Evolutionary conservation across 495 filamentous ascomycete genomes (phyloP), one percentile per base, ranked within the genome.

Genomic region (Penicillium coprophilum): DNA sequence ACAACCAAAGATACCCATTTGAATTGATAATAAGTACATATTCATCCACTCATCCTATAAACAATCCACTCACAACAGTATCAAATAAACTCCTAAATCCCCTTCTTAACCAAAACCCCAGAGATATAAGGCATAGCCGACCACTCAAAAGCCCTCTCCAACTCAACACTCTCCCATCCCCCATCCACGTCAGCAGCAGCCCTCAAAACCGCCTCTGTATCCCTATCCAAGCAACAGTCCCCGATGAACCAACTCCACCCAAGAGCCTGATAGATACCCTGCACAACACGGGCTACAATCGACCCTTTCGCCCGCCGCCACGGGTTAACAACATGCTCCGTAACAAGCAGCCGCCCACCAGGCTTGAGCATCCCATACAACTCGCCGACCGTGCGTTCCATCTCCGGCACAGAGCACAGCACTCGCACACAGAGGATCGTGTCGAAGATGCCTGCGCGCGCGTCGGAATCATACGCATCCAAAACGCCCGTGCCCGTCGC

Each of bases 341-440:
- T 86, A 12, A 89, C 76, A 41, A 89, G 80, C 80, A 88, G 78
- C 40, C 76, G 65, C 0, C 88, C 89, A 10, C 88, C 88, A 0
- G 85, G 83, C 63, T 81, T 84, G 20, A 92, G 67, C 56, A 85
- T 72, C 4, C 60, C 52, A 70, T 89, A 91, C 51, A 91, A 61
- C 48, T 82, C 80, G 13, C 59, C 63, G 15, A 81, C 79, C 43
- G 86, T 83, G 11, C 61, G 61, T 59, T 83, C 75, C 31, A 86
- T 82, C 12, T 83, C 71, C 1, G 87, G 87, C 50, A 91, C 85
- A 48, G 82, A 85, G 70, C 88, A 92, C 5, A 92, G 74, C 46
- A 89, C 89, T 10, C 87, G 80, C 43, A 90, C 73, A 13, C 83
- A 83, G 44, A 90, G 75, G 36, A 91, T 82, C 36, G 82, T 85